Percentiles rank a stretch among this genome's conserved stretches.
Evolutionary conservation across 2,329 filamentous ascomycete genomes (phyloP).

Genomic region (Neofusicoccum sp.): DNA sequence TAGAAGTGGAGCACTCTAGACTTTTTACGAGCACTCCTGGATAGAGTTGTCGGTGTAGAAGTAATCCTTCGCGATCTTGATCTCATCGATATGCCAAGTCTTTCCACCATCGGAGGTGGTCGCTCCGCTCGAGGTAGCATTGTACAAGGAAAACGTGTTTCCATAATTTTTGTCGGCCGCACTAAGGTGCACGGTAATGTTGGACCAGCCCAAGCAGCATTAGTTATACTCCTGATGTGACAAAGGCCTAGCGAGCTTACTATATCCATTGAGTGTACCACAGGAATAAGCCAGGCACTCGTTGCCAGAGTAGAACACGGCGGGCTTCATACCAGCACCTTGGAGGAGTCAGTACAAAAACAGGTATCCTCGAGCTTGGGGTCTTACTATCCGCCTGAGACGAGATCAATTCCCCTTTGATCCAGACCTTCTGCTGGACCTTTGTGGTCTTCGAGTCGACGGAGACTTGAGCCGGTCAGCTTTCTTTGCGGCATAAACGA

Average conservation of each 20-base stretch:
- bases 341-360: background rate
- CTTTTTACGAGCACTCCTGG: background rate
- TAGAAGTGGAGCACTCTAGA: too few species aligned
- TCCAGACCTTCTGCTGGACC: conserved; percentile 14
- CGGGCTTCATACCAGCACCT: conserved; percentile 17
- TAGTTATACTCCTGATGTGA: background rate
- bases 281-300: conserved; percentile 17
- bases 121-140: conserved; percentile 8
- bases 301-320: conserved; percentile 25
- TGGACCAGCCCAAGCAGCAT: conserved; percentile 14
- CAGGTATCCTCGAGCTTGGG: too few species aligned
- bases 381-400: conserved; percentile 4
- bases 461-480: background rate
- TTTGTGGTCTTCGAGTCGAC: background rate
- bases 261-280: conserved; percentile 16
- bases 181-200: conserved; percentile 18
- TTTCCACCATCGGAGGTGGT: conserved; percentile 20
- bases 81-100: conserved; percentile 20
- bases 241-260: background rate
- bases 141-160: conserved; percentile 7
- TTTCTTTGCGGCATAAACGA: too few species aligned
- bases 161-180: conserved; percentile 17
- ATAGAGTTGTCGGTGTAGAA: background rate
- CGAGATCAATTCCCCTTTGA: conserved; percentile 10
- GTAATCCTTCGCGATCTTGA: conserved; percentile 19